Base-by-base conservation (phyloP, 345 rosid genomes). In the Schrenkiella parvula region DNA sequence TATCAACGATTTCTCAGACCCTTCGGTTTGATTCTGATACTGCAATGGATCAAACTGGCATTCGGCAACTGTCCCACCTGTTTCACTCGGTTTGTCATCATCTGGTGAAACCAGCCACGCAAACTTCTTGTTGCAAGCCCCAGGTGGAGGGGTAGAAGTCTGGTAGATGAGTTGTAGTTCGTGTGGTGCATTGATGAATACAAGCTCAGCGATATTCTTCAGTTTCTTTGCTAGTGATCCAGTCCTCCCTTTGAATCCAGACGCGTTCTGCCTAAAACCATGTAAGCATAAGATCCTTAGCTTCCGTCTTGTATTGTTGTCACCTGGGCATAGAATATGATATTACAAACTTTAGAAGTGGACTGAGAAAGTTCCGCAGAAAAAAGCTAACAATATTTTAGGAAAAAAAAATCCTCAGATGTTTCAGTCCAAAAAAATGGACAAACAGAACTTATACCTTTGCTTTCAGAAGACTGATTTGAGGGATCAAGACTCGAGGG, bases 161-260 rank as follows among this genome's bases (percentile, higher is more conserved):
- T 82, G 93, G 81, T 86, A 92, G 41, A 95, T 75, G 76, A 88
- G 92, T 55, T 92, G 74, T 79, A 95, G 73, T 80, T 92, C 88
- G 31, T 90, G 97, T 1, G 97, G 96, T 11, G 96, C 99, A 79
- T 95, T 86, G 9, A 87, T 59, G 60, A 81, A 90, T 68, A 92
- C 81, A 23, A 95, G 88, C 78, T 92, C 98, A 0, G 87, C 91
- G 1, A 88, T 81, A 70, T 68, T 85, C 76, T 85, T 95, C 42
- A 95, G 93, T 82, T 95, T 95, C 88, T 92, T 95, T 50, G 92
- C 88, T 60, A 95, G 80, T 25, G 99, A 95, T 52, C 89, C 96
- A 18, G 89, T 92, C 85, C 98, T 82, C 70, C 99, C 99, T 75
- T 86, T 92, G 69, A 95, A 92, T 74, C 97, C 74, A 59, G 98